Base-by-base conservation (phyloP, 345 rosid species). In the Turritis glabra region DNA sequence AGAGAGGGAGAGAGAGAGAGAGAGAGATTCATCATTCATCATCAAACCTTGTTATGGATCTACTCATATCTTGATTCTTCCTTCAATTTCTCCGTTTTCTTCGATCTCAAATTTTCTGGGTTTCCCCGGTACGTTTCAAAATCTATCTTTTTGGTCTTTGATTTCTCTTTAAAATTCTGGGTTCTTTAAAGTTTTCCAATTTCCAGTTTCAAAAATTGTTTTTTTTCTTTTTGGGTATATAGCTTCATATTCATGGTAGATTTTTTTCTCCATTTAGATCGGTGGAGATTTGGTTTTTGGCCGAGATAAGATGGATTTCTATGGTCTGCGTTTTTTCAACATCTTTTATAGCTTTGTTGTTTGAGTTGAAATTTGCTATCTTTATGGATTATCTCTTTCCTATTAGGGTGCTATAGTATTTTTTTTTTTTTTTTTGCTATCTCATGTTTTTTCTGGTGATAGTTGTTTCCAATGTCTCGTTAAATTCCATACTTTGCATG, bases 61-160 rank as follows among this genome's bases (percentile, higher is more conserved):
- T 75, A 59, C 35, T 59, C 69, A 40, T 52, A 22, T 52, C 69
- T 52, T 75, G 35, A 75, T 74, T 74, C 61, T 47, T 66, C 72
- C 48, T 73, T 30, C 63, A 30, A 64, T 62, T 56, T 44, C 23
- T 32, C 50, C 22, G 22, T 33, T 74, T 32, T 63, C 37, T 64
- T 54, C 57, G 9, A 35, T 74, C 72, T 19, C 2, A 3, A 9
- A 11, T 1, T 66, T 56, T 59, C 73, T 67, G 73, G 69, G 71
- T 63, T 51, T 64, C 65, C 12, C 33, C 1, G 63, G 69, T 76
- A 52, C 4, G 57, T 76, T 52, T 52, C 37, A 19, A 50, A 35
- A 9, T 58, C 51, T 58, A 8, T 19, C 17, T 19, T 21, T 52
- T 21, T 44, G 12, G 2, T 38, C 7, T 60, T 59, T 19, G 53